Evolutionary conservation across 1,139 yeast species (phyloP).

Genomic region (Candida anutae): DNA sequence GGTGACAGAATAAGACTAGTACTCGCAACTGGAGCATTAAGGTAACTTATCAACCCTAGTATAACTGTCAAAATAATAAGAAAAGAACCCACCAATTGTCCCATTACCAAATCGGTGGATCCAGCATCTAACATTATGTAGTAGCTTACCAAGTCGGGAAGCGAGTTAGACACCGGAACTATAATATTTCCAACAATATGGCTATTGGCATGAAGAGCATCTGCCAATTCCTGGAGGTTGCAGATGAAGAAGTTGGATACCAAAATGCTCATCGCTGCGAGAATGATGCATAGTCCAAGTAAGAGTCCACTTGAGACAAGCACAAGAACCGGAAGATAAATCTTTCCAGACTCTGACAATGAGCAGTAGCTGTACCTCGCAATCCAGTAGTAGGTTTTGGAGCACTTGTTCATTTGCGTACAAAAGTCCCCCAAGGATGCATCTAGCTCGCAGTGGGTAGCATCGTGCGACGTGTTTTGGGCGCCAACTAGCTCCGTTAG

Average conservation of each 20-base stretch:
- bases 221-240: constrained; percentile 23
- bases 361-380: constrained; percentile 19
- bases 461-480: neutral
- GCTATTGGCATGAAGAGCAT: constrained; percentile 18
- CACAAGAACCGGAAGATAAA: too few species aligned
- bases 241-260: constrained; percentile 30
- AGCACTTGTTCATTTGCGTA: constrained; percentile 17
- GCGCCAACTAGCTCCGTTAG: too few species aligned
- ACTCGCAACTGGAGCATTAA: too few species aligned
- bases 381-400: constrained; percentile 16
- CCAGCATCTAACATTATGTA: constrained; percentile 23
- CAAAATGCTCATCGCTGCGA: constrained; percentile 24
- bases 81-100: constrained; percentile 35
- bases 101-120: constrained; percentile 30
- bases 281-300: too few species aligned
- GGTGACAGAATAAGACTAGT: constrained; percentile 28
- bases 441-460: neutral
- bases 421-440: constrained; percentile 10
- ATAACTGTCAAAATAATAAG: constrained; percentile 30
- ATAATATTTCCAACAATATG: constrained; percentile 28
- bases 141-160: constrained; percentile 35
- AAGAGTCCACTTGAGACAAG: too few species aligned
- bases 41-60: constrained; percentile 25
- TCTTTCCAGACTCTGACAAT: too few species aligned
- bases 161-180: constrained; percentile 33